phyloP scores from a whole-genome alignment of 2,329 filamentous ascomycete genomes.

The Trichoderma pleuroti region DNA sequence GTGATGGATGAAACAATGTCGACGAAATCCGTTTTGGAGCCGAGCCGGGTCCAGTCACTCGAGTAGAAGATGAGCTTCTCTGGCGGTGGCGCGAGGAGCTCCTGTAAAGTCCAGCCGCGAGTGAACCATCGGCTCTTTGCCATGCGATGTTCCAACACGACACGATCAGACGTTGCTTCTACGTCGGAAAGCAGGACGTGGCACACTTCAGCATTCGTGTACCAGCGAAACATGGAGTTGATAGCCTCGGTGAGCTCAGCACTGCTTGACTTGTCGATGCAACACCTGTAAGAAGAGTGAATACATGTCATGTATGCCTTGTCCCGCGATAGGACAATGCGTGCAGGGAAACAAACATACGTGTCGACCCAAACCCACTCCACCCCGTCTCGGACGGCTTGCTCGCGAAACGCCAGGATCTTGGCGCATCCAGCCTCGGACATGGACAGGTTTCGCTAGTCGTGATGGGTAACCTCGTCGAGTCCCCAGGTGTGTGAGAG shows the following conservation, averaged over 20 bases:
- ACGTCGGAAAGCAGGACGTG: background rate
- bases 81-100: background rate
- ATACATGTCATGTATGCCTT: background rate
- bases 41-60: background rate
- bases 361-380: background rate
- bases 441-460: background rate
- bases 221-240: background rate
- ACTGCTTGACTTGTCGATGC: background rate
- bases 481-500: background rate
- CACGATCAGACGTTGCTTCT: background rate
- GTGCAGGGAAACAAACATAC: background rate
- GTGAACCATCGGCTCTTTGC: background rate
- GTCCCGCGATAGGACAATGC: background rate
- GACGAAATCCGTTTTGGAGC: background rate
- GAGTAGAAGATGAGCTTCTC: background rate
- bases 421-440: background rate
- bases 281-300: background rate
- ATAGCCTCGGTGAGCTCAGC: background rate
- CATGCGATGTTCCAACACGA: background rate
- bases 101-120: background rate
- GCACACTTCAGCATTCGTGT: background rate
- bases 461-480: background rate
- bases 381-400: background rate
- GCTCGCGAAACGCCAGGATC: background rate
- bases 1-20: background rate